Percentiles rank a stretch among this genome's conserved stretches.
These are phyloP conservation scores for Xanthoconium separans DNA, from an alignment of 1,284 basidiomycete genomes.

Conservation along the genomic window DNA sequence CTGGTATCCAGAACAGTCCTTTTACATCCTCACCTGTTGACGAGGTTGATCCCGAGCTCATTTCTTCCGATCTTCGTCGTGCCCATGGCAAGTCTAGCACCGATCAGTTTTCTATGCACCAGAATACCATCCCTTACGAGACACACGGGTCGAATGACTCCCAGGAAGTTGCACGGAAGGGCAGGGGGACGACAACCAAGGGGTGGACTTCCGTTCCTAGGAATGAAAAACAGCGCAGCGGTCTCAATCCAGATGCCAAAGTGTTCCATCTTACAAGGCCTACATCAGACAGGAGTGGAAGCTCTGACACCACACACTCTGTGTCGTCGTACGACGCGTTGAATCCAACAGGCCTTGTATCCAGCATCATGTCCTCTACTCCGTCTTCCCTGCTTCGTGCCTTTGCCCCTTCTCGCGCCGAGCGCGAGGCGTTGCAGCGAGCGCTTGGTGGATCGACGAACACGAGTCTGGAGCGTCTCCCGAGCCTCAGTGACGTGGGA, in stretches of 20 bases:
- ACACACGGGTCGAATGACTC: slow-evolving; percentile 11
- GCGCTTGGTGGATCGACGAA: slow-evolving; percentile 67
- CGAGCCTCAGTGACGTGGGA: slow-evolving; percentile 68
- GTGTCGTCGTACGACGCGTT: slow-evolving; percentile 46
- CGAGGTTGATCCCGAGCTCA: slow-evolving; percentile 29
- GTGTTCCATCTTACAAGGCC: slow-evolving; percentile 62
- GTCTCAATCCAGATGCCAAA: slow-evolving; percentile 83
- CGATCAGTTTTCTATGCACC: slow-evolving; percentile 35
- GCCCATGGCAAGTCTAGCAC: slow-evolving; percentile 33
- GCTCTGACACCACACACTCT: slow-evolving; percentile 15
- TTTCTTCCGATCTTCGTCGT: slow-evolving; percentile 46
- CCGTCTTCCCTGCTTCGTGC: slow-evolving; percentile 63
- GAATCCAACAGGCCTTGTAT: slow-evolving; percentile 53
- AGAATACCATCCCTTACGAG: slow-evolving; percentile 42
- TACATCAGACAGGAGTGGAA: slow-evolving; percentile 21
- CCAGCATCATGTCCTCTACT: slow-evolving; percentile 39
- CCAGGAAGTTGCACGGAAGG: slow-evolving; percentile 10
- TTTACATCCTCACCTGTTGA: slow-evolving; percentile 39
- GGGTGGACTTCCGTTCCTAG: slow-evolving; percentile 51
- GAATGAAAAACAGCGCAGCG: slow-evolving; percentile 52
- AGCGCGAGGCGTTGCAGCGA: slow-evolving; percentile 75
- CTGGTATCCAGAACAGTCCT: slow-evolving; percentile 23
- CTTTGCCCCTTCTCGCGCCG: slow-evolving; percentile 79
- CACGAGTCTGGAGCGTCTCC: slow-evolving; percentile 69
- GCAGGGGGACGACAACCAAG: slow-evolving; percentile 29